A percentile compares a stretch with the other conserved stretches of the same genome.
Conservation (phyloP, 164 flowering plant species). For the Cinnamomum micranthum region DNA sequence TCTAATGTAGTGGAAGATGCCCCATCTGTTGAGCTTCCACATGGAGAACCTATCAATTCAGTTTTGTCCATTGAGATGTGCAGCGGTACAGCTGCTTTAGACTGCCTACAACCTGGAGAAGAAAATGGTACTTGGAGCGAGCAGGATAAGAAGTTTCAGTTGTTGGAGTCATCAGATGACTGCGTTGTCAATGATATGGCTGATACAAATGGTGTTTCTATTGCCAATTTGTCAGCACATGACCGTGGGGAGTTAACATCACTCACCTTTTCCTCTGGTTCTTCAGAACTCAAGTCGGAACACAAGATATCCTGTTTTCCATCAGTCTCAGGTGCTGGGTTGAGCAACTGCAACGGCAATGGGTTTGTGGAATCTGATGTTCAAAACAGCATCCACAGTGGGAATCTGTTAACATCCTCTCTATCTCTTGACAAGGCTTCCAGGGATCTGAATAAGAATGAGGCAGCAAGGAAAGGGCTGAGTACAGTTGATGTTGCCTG, state of each 20-base stretch:
- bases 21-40: constrained; percentile 12
- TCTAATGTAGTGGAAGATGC: constrained; percentile 12
- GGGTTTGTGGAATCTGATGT: not conserved
- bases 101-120: constrained; percentile 9
- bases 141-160: not conserved
- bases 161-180: constrained; percentile 8
- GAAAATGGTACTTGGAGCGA: constrained; percentile 4
- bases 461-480: constrained; percentile 7
- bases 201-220: constrained; percentile 1
- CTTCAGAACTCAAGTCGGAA: constrained; percentile 8
- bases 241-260: not conserved
- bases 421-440: constrained; percentile 33
- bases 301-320: not conserved
- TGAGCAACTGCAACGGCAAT: not conserved
- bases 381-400: not conserved
- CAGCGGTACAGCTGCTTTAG: constrained; percentile 6
- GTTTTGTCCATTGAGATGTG: constrained; percentile 4
- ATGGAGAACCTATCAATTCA: not conserved
- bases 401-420: constrained; percentile 8
- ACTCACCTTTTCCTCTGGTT: not conserved
- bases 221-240: not conserved
- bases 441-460: constrained; percentile 6
- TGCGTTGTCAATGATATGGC: constrained; percentile 2
- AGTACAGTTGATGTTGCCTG: constrained; percentile 11
- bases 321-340: not conserved